Percentiles rank a stretch among this genome's conserved stretches.
Conservation (phyloP, 768 basidiomycete genomes). For the Gelatoporia subvermispora region DNA sequence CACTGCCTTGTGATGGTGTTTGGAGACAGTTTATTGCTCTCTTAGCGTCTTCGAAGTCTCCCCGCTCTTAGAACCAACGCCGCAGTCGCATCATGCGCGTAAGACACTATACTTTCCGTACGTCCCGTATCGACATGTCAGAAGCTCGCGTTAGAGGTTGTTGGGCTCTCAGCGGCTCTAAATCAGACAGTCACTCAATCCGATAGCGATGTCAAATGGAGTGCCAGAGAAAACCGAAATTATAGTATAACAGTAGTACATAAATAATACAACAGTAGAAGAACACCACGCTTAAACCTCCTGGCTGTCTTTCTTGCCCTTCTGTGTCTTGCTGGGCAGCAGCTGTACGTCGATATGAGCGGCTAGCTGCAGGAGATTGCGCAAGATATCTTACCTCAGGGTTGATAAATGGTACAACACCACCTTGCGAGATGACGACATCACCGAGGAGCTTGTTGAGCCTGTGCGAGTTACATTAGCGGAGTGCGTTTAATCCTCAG, state of each 20-base stretch:
- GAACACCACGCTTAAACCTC: conserved; percentile 5
- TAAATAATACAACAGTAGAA: conserved; percentile 4
- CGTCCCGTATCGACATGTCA: no score
- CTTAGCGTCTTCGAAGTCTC: no score
- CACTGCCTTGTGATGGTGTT: no score
- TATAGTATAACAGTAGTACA: conserved; percentile 1
- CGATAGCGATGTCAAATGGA: no score
- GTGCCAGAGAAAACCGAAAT: no score
- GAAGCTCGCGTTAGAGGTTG: no score
- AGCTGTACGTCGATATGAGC: conserved; percentile 21
- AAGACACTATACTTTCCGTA: no score
- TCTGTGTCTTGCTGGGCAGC: conserved; percentile 43
- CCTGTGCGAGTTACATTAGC: conserved; percentile 25
- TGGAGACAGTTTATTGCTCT: no score
- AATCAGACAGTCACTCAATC: no score
- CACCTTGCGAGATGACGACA: conserved; percentile 94
- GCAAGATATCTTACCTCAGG: conserved; percentile 36
- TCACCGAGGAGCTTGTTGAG: conserved; percentile 68
- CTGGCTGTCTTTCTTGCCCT: conserved; percentile 40
- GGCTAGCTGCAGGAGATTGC: neutral
- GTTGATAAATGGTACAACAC: conserved; percentile 83
- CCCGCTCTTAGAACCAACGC: no score
- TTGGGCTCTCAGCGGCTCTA: no score
- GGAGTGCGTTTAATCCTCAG: neutral
- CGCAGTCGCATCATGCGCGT: no score